These are phyloP conservation scores for Tolypocladium amazonense DNA, from an alignment of 2,329 filamentous ascomycete genomes.

Conservation along the genomic window DNA sequence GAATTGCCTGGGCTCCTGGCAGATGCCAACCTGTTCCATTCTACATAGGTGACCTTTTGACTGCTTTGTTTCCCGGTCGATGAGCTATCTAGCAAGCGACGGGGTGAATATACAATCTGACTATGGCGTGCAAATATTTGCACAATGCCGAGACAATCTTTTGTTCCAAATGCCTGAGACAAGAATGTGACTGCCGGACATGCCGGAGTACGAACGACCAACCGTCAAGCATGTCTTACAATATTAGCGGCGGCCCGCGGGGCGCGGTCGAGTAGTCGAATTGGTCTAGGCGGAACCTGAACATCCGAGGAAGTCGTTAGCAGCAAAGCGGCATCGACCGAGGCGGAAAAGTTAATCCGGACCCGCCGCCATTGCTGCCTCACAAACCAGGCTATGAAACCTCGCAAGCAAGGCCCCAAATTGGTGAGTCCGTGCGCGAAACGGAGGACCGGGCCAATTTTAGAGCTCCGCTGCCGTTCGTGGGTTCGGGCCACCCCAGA, in stretches of 20 bases:
- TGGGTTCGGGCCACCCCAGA: not conserved
- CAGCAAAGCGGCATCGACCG: not conserved
- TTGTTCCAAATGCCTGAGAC: not conserved
- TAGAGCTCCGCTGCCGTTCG: slow-evolving; percentile 8
- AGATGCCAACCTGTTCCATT: not conserved
- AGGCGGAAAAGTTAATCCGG: not conserved
- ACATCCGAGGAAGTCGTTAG: not conserved
- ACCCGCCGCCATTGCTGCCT: not conserved
- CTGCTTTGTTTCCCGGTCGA: not conserved
- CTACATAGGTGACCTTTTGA: not conserved
- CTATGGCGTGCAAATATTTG: not conserved
- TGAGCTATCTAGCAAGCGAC: not conserved
- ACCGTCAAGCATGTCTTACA: not conserved
- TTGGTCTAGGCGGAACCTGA: not conserved
- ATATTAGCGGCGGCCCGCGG: no score
- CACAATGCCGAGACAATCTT: not conserved
- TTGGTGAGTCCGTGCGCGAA: slow-evolving; percentile 2
- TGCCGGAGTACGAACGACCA: not conserved
- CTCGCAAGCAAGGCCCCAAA: not conserved
- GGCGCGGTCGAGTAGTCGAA: no score
- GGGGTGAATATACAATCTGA: not conserved
- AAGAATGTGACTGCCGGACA: not conserved
- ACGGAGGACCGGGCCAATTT: slow-evolving; percentile 20
- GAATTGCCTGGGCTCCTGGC: not conserved
- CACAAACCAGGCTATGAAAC: not conserved